Evolutionary conservation across 75 land plant species (phyloP).

Genomic region (Sequoiadendron giganteum): DNA sequence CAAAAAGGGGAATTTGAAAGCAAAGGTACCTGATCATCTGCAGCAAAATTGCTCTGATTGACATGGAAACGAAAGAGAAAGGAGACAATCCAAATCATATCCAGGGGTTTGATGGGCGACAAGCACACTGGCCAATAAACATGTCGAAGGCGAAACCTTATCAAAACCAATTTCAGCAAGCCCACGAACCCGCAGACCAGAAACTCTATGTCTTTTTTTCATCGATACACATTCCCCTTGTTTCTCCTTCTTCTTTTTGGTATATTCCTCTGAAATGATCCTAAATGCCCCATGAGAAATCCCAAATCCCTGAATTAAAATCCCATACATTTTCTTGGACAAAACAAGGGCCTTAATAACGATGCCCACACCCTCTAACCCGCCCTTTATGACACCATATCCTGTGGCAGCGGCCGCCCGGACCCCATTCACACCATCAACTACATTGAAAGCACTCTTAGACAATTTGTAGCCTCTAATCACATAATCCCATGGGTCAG

Average conservation of each 20-base stretch:
- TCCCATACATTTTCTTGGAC: background rate
- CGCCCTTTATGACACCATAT: background rate
- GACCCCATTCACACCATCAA: background rate
- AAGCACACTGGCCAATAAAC: background rate
- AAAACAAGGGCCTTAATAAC: constrained; percentile 1
- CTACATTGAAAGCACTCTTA: constrained; percentile 4
- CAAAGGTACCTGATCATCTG: background rate
- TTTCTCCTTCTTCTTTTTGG: background rate
- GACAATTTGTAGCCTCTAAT: constrained; percentile 8
- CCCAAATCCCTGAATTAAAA: background rate
- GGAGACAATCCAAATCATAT: background rate
- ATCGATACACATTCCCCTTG: background rate
- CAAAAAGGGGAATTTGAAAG: background rate
- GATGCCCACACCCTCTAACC: background rate
- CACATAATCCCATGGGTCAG: background rate
- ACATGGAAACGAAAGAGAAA: constrained; percentile 2
- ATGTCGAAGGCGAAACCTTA: background rate
- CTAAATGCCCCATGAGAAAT: background rate
- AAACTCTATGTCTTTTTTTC: background rate
- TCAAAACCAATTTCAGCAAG: background rate
- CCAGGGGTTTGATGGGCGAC: background rate
- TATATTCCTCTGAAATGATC: background rate
- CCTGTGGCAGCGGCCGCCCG: background rate
- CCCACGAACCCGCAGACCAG: background rate
- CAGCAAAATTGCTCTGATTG: background rate